Evolutionary conservation across 441 rosid genomes (phyloP).

Genomic region (Jatropha podagrica): DNA sequence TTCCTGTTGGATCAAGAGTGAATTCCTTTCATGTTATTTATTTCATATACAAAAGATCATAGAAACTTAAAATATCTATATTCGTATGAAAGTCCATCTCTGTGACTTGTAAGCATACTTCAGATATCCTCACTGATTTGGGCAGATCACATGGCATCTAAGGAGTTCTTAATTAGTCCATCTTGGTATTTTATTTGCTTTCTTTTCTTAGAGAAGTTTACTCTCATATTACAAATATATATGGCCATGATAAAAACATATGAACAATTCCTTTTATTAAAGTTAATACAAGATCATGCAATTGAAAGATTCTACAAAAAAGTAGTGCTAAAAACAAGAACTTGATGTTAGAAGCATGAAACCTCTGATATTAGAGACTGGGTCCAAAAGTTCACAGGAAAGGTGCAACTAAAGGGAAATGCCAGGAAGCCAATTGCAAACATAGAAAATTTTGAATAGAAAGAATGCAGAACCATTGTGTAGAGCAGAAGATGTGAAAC

Average conservation of each 20-base stretch:
- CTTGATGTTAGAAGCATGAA: neutral
- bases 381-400: neutral
- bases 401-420: neutral
- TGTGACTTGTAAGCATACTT: neutral
- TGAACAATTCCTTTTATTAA: neutral
- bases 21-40: no score
- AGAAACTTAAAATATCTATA: neutral
- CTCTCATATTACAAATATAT: neutral
- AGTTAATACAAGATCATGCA: neutral
- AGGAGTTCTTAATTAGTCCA: neutral
- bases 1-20: conserved; percentile 53
- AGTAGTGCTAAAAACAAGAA: neutral
- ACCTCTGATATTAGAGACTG: neutral
- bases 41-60: no score
- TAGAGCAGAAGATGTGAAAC: neutral
- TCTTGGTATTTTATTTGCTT: neutral
- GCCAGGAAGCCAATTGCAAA: neutral
- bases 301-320: neutral
- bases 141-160: neutral
- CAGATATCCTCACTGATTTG: neutral
- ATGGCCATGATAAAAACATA: neutral
- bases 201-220: neutral
- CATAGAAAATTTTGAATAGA: no score
- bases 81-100: neutral
- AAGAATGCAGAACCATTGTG: neutral